Base-by-base conservation (phyloP, 192 early-diverging fungal species). In the Backusella luteola region DNA sequence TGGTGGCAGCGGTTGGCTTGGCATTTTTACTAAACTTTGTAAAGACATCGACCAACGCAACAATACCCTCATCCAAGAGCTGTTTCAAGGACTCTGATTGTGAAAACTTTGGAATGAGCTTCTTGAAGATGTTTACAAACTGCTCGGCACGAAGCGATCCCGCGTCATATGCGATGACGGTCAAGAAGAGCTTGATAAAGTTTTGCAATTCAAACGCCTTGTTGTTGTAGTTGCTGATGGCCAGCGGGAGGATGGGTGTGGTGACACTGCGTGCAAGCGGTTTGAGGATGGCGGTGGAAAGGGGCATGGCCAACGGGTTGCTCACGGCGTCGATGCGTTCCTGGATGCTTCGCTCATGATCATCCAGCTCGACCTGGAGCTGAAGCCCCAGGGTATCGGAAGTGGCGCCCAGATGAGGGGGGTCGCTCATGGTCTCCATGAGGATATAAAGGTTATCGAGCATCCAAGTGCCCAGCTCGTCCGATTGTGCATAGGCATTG, bases 141-240 rank as follows among this genome's bases (percentile, higher is more conserved):
- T 90, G 89, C 52, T 90, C 89, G 0, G 89, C 87, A 44, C 89
- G 79, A 1, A 86, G 23, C 2, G 89, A 87, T 52, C 85, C 83
- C 3, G 87, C 79, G 74, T 90, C 89, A 68, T 86, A 88, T 0
- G 87, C 89, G 69, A 90, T 88, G 41, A 90, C 83, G 0, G 89
- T 85, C 7, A 90, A 73, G 21, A 88, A 90, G n/a, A 90, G 74
- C 67, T 87, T 87, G 71, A 90, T 81, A 11, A 86, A 87, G 38
- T 86, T 87, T 0, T 81, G 77, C 1, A 90, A 71, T 3, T 82
- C 49, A 39, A 90, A 88, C 8, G 77, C 73, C 67, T 74, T 59
- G 29, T 87, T 80, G 34, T 42, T 66, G 15, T 73, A 75, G 59
- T 76, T 66, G 36, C 71, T 76, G n/a, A 46, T 36, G 1, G 34